Conservation (phyloP, 345 rosid species). For the Limnanthes douglasii region DNA sequence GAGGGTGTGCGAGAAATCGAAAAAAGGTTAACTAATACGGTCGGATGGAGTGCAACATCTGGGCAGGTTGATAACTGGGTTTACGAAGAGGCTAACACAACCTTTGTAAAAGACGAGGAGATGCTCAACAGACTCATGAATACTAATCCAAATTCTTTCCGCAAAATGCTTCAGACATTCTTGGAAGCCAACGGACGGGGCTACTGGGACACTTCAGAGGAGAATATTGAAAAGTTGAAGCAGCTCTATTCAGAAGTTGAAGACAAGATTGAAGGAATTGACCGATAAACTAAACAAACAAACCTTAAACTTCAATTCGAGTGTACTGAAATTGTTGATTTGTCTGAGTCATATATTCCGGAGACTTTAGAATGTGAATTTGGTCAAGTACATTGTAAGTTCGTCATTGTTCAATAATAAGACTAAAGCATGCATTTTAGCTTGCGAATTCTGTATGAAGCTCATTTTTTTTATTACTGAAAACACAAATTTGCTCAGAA, state of each 20-base stretch:
- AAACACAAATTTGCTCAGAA: too few species aligned
- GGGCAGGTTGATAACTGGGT: constrained; percentile 99
- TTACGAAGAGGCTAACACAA: constrained; percentile 87
- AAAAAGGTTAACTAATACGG: constrained; percentile 87
- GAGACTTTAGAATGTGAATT: background rate
- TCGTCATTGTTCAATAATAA: too few species aligned
- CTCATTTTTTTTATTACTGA: too few species aligned
- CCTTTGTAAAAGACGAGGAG: constrained; percentile 87
- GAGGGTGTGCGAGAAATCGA: constrained; percentile 98
- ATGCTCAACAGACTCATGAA: constrained; percentile 82
- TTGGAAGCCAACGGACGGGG: constrained; percentile 97
- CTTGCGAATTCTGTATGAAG: too few species aligned
- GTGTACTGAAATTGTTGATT: background rate
- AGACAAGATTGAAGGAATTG: constrained; percentile 97
- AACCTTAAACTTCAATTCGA: background rate
- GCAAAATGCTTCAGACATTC: constrained; percentile 93
- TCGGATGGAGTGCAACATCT: constrained; percentile 99
- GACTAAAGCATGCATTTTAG: too few species aligned
- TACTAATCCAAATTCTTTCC: constrained; percentile 82
- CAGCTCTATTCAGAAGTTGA: constrained; percentile 87
- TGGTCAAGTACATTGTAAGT: too few species aligned
- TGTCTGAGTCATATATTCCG: background rate
- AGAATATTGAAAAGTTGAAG: constrained; percentile 74
- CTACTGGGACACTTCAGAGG: constrained; percentile 81
- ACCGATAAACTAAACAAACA: constrained; percentile 21